Evolutionary conservation across 805 yeast genomes (phyloP), one percentile per base, ranked within the genome.

Genomic region (Zygosaccharomyces kombuchaensis): DNA sequence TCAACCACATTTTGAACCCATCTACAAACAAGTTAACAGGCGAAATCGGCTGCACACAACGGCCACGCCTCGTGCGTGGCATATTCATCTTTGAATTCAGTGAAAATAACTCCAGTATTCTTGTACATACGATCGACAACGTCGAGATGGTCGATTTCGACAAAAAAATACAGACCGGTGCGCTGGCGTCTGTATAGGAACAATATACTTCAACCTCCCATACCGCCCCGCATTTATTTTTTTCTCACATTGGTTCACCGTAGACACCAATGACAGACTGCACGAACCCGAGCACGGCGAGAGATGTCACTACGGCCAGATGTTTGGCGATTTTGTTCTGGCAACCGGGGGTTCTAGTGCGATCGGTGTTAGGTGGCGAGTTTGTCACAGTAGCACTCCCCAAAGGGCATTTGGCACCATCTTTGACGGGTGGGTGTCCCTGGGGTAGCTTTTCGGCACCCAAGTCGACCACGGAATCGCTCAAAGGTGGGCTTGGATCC

Each of bases 101-200:
- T 55, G 72, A 72, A 19, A 66, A 68, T n/a, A 80, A 81, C 57
- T 73, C 76, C 46, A 60, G 69, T 48, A 76, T 84, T 27, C 37
- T 70, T 6, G 86, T 80, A 4, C 87, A 83, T 57, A 80, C 85
- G 2, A 72, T 84, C 26, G 91, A 84, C 53, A 75, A 81, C 54
- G 71, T 84, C 45, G 82, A 82, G 48, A 69, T 82, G 36, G 63
- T 78, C 19, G 85, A 81, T 54, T 72, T 62, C 36, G 66, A 66
- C 13, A 56, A 51, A 25, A 58, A 53, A 39, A 34, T 55, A 17
- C 47, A 53, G 32, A 43, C 57, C 7, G 52, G 51, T 6, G 58
- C 60, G 6, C 48, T 59, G 41, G 63, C 59, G 13, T 57, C 60
- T 46, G 37, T 50, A 38, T 23, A 32, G 19, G 19, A 27, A 26